phyloP scores from a whole-genome alignment of 2,329 filamentous ascomycete species.

The Sclerotinia spermophila region DNA sequence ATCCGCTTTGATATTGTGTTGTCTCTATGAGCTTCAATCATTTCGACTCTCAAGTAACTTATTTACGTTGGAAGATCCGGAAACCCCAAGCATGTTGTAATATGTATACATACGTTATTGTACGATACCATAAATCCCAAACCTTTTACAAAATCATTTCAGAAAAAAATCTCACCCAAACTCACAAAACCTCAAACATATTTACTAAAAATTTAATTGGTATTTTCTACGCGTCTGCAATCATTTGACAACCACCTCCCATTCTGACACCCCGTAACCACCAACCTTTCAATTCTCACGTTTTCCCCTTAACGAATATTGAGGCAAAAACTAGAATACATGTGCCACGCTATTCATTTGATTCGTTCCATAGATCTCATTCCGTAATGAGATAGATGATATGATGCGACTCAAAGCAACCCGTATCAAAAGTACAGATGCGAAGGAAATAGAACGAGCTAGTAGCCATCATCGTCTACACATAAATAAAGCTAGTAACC shows the following conservation, averaged over 20 bases:
- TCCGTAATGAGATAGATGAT: constrained; percentile 23
- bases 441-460: constrained; percentile 33
- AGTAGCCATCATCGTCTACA: constrained; percentile 36
- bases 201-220: constrained; percentile 10
- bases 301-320: constrained; percentile 24
- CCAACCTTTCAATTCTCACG: constrained; percentile 29
- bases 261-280: constrained; percentile 19
- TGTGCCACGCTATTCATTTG: constrained; percentile 35
- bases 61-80: no score
- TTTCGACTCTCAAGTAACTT: background rate
- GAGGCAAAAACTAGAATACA: constrained; percentile 37
- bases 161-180: background rate
- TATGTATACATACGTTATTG: background rate
- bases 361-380: constrained; percentile 12
- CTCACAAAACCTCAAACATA: background rate
- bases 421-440: constrained; percentile 37
- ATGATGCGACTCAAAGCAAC: constrained; percentile 30
- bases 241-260: background rate
- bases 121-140: background rate
- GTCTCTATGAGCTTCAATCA: constrained; percentile 13
- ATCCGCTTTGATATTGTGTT: background rate
- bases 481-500: constrained; percentile 13
- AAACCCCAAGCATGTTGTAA: background rate
- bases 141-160: background rate
- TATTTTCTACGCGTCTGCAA: constrained; percentile 14